Evolutionary conservation across 768 basidiomycete species (phyloP), one percentile per base, ranked within the genome.

Genomic region (Termitomyces sp.): DNA sequence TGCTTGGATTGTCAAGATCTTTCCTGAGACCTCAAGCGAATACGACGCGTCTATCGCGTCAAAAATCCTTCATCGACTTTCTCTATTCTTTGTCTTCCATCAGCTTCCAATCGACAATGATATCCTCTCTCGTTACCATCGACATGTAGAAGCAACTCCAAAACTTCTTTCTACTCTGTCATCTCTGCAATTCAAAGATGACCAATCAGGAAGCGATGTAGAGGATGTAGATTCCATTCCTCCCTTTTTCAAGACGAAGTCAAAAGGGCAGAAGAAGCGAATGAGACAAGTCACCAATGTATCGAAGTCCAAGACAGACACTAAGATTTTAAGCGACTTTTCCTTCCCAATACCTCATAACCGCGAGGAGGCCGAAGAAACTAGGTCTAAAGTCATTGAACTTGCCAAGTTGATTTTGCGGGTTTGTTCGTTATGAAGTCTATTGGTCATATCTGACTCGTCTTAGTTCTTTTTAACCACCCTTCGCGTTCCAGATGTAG

Each of bases 1-100:
- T 38, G 18, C 32, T 35, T 69, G 61, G 63, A 69, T 78, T 27
- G 16, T 76, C 16, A 56, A 65, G 15, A 50, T 56, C 15, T 77
- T 73, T 49, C 76, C 75, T 1, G 53, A 46, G 0, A 60, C 60
- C 13, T 6, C 38, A 23, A 29, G 9, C 25, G 41, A 36, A 22
- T 53, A 56, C 18, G 29, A 50, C n/a, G 31, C 18, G 35, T 59
- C 58, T 16, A 25, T 59, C 12, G 58, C 31, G 36, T 53, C 58
- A n/a, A 59, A 53, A 20, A 47, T 59, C 36, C 46, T 56, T 12
- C 12, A 3, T 25, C 50, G 50, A 23, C 54, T 59, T 18, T 56
- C 54, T 23, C 9, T 13, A 0, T 59, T 59, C 42, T 59, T 56
- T 31, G 3, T 45, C 12, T 56, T 53, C 23, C 41, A 56, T 23